phyloP scores from a whole-genome alignment of 2,329 filamentous ascomycete species.

The Paraphoma sp. region DNA sequence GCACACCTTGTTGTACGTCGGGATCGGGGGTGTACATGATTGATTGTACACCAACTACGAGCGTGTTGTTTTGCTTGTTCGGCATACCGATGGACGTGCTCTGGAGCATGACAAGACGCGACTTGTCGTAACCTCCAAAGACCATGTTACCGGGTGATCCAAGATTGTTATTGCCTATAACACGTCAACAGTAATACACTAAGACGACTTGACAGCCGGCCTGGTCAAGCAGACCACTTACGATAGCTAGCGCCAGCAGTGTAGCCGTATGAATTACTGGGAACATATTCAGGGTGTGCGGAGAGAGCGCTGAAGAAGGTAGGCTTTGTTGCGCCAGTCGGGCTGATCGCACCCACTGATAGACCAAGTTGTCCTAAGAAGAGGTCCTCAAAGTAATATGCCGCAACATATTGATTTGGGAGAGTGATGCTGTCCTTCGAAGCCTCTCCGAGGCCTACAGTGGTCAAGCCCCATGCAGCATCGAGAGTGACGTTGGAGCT shows the following conservation, averaged over 20 bases:
- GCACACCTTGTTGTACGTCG: slow-evolving; percentile 8
- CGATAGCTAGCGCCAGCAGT: slow-evolving; percentile 45
- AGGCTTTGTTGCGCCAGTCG: slow-evolving; percentile 5
- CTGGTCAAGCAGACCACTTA: slow-evolving; percentile 23
- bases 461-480: slow-evolving; percentile 28
- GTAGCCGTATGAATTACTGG: slow-evolving; percentile 43
- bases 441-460: slow-evolving; percentile 35
- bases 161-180: slow-evolving; percentile 32
- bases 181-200: slow-evolving; percentile 12
- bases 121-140: slow-evolving; percentile 51
- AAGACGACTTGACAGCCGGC: neutral
- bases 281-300: slow-evolving; percentile 9
- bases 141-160: slow-evolving; percentile 43
- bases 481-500: slow-evolving; percentile 10
- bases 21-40: slow-evolving; percentile 28
- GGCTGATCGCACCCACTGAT: slow-evolving; percentile 14
- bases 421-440: slow-evolving; percentile 19
- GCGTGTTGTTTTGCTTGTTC: slow-evolving; percentile 22
- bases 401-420: slow-evolving; percentile 24
- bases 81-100: slow-evolving; percentile 27
- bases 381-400: slow-evolving; percentile 25
- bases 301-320: slow-evolving; percentile 33
- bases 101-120: slow-evolving; percentile 28
- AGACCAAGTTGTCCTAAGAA: slow-evolving; percentile 44
- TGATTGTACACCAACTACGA: slow-evolving; percentile 35